Evolutionary conservation across 2,329 filamentous ascomycete species (phyloP).

Genomic region (Ophiostoma sp.): DNA sequence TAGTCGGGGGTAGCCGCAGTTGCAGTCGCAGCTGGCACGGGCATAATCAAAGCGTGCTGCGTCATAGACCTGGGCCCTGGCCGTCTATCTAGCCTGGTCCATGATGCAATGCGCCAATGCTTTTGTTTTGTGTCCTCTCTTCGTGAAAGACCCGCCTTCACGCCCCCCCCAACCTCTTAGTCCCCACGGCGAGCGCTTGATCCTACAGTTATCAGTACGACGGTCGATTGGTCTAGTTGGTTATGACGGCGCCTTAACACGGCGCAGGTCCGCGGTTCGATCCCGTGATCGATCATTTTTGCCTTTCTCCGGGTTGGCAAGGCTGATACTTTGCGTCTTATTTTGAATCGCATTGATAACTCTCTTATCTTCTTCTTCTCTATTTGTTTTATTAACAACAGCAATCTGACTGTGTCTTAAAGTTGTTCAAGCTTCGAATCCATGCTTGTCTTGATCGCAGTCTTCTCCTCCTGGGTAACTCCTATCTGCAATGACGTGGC

Average conservation of each 20-base stretch:
- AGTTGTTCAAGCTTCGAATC: too few relatives aligned
- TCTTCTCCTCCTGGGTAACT: too few relatives aligned
- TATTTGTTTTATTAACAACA: too few relatives aligned
- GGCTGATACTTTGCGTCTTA: too few relatives aligned
- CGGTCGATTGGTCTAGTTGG: conserved; percentile 15
- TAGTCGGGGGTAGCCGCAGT: background rate
- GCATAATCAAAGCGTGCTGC: background rate
- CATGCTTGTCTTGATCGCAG: too few relatives aligned
- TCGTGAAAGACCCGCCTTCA: background rate
- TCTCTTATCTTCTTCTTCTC: background rate
- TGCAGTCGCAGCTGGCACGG: background rate
- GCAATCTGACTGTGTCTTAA: too few relatives aligned
- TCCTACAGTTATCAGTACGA: background rate
- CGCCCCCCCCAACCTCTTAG: background rate
- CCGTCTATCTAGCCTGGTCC: background rate
- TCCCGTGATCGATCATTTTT: conserved; percentile 15
- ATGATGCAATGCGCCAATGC: background rate
- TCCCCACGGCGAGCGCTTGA: background rate
- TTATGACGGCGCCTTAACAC: conserved; percentile 8
- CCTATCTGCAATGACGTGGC: too few relatives aligned
- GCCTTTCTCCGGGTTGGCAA: background rate
- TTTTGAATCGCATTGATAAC: background rate
- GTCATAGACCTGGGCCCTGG: background rate
- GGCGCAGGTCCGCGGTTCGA: conserved; percentile 9
- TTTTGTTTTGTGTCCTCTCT: background rate